A percentile compares a stretch with the other conserved stretches of the same genome.
phyloP scores from a whole-genome alignment of 768 basidiomycete species.

The Tulasnella sp. region DNA sequence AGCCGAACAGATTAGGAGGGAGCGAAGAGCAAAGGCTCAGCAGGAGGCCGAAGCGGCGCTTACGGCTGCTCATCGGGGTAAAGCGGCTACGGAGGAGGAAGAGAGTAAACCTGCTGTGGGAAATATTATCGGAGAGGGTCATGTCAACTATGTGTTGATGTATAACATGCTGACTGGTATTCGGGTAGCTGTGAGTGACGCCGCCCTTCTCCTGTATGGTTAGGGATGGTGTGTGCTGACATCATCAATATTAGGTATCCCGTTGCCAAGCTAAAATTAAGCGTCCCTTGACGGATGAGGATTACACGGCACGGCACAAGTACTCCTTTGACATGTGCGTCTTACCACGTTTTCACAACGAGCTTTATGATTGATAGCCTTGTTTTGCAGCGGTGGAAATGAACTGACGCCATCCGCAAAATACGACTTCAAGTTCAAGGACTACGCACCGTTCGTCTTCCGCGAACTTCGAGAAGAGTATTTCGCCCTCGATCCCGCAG shows the following conservation, averaged over 20 bases:
- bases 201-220: background rate
- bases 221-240: background rate
- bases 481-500: slow-evolving; percentile 92
- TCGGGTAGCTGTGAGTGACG: slow-evolving; percentile 65
- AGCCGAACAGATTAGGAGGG: slow-evolving; percentile 72
- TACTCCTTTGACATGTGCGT: slow-evolving; percentile 93
- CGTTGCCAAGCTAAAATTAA: slow-evolving; percentile 92
- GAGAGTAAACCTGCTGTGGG: slow-evolving; percentile 65
- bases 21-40: slow-evolving; percentile 57
- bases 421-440: slow-evolving; percentile 99
- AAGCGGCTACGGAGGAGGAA: slow-evolving; percentile 21
- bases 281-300: slow-evolving; percentile 68
- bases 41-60: slow-evolving; percentile 49
- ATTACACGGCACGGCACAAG: slow-evolving; percentile 82
- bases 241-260: slow-evolving; percentile 50
- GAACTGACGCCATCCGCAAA: slow-evolving; percentile 94
- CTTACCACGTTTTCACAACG: too few species aligned
- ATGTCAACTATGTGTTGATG: slow-evolving; percentile 98
- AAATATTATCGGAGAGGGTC: slow-evolving; percentile 94
- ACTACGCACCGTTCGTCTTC: slow-evolving; percentile 98
- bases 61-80: slow-evolving; percentile 23
- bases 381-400: slow-evolving; percentile 63
- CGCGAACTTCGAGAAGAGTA: slow-evolving; percentile 86
- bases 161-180: slow-evolving; percentile 99
- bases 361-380: slow-evolving; percentile 8